Evolutionary conservation across 2,329 filamentous ascomycete species (phyloP).

Genomic region (Colletotrichum sp.): DNA sequence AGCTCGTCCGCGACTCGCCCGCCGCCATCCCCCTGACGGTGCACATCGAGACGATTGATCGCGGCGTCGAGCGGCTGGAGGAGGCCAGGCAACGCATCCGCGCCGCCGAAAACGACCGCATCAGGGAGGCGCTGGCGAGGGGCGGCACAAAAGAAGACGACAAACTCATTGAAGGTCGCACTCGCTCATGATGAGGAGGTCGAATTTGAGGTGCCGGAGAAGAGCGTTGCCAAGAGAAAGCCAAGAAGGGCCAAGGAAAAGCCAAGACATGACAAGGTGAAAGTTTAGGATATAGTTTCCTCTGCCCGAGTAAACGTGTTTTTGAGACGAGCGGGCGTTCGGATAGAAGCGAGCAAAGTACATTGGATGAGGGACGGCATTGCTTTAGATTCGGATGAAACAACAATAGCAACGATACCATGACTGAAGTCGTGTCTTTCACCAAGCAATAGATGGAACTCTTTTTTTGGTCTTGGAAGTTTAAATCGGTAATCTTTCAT

Average conservation of each 20-base stretch:
- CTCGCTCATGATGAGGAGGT: neutral
- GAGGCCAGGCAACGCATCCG: constrained; percentile 64
- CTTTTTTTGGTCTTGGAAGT: neutral
- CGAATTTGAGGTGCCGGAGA: neutral
- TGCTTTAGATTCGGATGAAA: constrained; percentile 1
- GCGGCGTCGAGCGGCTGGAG: constrained; percentile 75
- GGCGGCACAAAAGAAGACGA: constrained; percentile 46
- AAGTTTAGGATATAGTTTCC: neutral
- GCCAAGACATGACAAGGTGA: neutral
- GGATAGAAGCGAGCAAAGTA: neutral
- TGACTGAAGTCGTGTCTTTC: neutral
- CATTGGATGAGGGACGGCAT: constrained; percentile 2
- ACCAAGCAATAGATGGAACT: neutral
- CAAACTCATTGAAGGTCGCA: constrained; percentile 42
- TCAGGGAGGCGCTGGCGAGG: constrained; percentile 56
- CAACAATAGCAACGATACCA: neutral
- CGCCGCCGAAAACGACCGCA: constrained; percentile 62
- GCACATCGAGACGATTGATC: constrained; percentile 77
- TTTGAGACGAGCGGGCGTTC: constrained; percentile 16
- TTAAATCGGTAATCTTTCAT: neutral
- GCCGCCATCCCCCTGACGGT: constrained; percentile 68
- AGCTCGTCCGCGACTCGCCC: constrained; percentile 55
- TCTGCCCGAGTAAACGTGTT: neutral
- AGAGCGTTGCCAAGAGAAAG: neutral
- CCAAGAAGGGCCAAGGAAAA: neutral